phyloP scores from a whole-genome alignment of 2,329 filamentous ascomycete genomes.

The Ophiocordyceps robertsii region DNA sequence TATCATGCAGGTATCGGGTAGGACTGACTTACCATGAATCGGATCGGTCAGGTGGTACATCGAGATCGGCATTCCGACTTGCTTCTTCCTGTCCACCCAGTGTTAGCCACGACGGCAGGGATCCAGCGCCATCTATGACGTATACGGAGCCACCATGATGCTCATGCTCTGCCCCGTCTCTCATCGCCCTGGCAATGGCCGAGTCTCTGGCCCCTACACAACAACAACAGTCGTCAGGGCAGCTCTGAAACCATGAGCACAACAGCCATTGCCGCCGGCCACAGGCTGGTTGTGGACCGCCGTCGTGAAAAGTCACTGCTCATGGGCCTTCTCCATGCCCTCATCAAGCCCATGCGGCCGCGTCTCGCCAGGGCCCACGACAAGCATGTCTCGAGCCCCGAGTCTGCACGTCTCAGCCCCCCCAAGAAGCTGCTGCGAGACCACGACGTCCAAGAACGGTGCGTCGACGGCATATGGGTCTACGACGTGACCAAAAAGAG shows the following conservation, averaged over 20 bases:
- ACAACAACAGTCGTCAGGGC: no score
- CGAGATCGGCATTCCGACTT: no score
- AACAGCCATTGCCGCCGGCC: background rate
- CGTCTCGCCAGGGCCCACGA: background rate
- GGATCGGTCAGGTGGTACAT: no score
- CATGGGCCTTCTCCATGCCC: background rate
- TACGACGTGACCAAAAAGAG: constrained; percentile 10
- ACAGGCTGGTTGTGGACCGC: background rate
- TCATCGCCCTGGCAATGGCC: no score
- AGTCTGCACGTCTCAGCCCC: background rate
- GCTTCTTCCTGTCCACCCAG: no score
- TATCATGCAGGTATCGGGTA: no score
- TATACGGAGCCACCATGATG: no score
- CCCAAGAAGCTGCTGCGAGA: background rate
- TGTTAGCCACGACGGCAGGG: no score
- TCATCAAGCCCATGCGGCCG: background rate
- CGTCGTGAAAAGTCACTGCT: background rate
- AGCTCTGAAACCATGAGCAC: background rate
- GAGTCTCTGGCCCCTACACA: no score
- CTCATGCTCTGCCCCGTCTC: no score
- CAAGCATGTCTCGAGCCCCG: background rate
- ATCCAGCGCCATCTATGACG: no score
- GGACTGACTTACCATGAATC: no score
- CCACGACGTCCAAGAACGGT: background rate
- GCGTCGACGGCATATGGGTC: constrained; percentile 11